phyloP scores from a whole-genome alignment of 495 filamentous ascomycete species.

The Aspergillus haitiensis region DNA sequence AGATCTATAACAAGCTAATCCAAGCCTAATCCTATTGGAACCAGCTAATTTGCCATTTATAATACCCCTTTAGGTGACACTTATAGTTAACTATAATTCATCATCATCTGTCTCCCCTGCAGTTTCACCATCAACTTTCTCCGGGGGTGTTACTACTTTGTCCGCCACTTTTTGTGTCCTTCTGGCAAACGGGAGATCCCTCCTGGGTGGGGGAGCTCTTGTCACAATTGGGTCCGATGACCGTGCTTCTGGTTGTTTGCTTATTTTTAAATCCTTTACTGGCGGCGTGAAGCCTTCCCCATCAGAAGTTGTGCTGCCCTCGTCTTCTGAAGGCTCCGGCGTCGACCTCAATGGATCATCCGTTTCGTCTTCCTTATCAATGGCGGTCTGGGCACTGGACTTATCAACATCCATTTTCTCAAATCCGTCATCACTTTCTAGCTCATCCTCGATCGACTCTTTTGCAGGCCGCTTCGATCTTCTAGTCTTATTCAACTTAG shows the following conservation, averaged over 20 bases:
- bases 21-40: too few species aligned
- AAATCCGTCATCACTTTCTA: slow-evolving; percentile 52
- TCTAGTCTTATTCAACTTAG: slow-evolving; percentile 22
- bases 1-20: too few species aligned
- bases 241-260: background rate
- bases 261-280: slow-evolving; percentile 7
- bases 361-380: slow-evolving; percentile 36
- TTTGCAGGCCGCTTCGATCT: slow-evolving; percentile 47
- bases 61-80: too few species aligned
- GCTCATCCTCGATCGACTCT: slow-evolving; percentile 25
- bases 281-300: slow-evolving; percentile 22
- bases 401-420: slow-evolving; percentile 62
- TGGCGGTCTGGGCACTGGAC: slow-evolving; percentile 20
- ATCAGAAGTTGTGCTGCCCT: slow-evolving; percentile 45
- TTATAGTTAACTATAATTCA: slow-evolving; percentile 41
- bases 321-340: slow-evolving; percentile 37
- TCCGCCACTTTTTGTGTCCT: slow-evolving; percentile 7
- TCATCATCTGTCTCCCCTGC: slow-evolving; percentile 56
- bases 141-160: background rate
- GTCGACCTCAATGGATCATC: slow-evolving; percentile 43
- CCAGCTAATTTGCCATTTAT: too few species aligned
- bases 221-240: slow-evolving; percentile 8
- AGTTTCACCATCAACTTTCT: slow-evolving; percentile 31
- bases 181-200: slow-evolving; percentile 43
- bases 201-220: slow-evolving; percentile 35